Conservation (phyloP, 2,329 filamentous ascomycete genomes). For the Exophiala bonariae region DNA sequence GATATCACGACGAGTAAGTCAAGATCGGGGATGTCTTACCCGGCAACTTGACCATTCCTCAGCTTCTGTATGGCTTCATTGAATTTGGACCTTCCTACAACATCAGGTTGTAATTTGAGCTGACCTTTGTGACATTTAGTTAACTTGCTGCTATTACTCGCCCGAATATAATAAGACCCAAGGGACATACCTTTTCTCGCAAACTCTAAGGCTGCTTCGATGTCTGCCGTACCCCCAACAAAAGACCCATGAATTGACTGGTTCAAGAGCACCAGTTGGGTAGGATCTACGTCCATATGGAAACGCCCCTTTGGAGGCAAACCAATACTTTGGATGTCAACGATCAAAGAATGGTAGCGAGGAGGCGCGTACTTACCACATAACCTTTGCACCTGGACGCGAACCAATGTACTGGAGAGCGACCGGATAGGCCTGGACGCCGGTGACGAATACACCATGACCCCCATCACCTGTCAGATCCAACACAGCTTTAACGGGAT, state of each 20-base stretch:
- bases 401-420: conserved; percentile 44
- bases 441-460: conserved; percentile 44
- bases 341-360: background rate
- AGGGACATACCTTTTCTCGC: conserved; percentile 46
- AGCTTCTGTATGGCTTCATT: conserved; percentile 56
- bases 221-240: conserved; percentile 9
- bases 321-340: conserved; percentile 35
- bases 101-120: conserved; percentile 12
- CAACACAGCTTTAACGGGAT: conserved; percentile 41
- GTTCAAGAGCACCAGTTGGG: conserved; percentile 14
- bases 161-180: conserved; percentile 34
- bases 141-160: background rate
- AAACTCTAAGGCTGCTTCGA: conserved; percentile 17
- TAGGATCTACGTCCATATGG: conserved; percentile 18
- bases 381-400: conserved; percentile 50
- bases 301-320: conserved; percentile 26
- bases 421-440: conserved; percentile 27
- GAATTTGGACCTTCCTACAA: conserved; percentile 32
- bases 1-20: conserved; percentile 36
- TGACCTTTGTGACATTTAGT: conserved; percentile 11
- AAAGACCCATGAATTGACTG: conserved; percentile 15
- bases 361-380: conserved; percentile 38
- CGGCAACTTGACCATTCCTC: conserved; percentile 51
- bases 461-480: conserved; percentile 49
- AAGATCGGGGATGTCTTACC: conserved; percentile 43